Base-by-base conservation (phyloP, 1,284 basidiomycete genomes). In the Gomphus sp. region DNA sequence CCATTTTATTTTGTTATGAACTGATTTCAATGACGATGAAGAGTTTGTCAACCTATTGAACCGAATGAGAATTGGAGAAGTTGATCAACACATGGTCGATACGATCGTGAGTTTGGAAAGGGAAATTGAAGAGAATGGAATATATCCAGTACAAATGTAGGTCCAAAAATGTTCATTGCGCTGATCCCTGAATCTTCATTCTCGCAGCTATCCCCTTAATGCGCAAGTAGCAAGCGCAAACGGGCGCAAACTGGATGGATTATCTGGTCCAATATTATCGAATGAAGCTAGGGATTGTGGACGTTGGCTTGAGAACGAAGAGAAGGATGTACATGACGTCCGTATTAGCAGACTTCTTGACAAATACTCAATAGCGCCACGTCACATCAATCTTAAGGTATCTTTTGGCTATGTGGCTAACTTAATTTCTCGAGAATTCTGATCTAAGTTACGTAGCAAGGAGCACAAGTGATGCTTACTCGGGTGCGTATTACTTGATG, bases 151-250 rank as follows among this genome's bases (percentile, higher is more conserved):
- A 34, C 50, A 52, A n/a, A 52, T 52, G 50, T 52, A 52, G 22
- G 48, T 9, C 1, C 48, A 5, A 50, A 36, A 16, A 36, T 52
- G 10, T 52, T 36, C 31, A 52, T 18, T 31, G 5, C 28, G 28
- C 28, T 31, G 28, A 31, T 5, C 9, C 31, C 9, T 52, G 22
- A 28, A 12, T 2, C 33, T 52, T 14, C 11, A 16, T 36, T 52
- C 25, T 9, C n/a, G 50, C 16, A 52, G 50, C 8, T 52, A 37
- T 52, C 93, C 96, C 8, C 82, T 85, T 2, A 84, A 95, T 55
- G 84, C 92, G 47, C 90, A 98, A 62, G 95, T 98, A 12, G 80
- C 85, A 9, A 63, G 66, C 0, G 76, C 84, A 4, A 89, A 89
- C 68, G 59, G 65, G 16, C 64, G 62, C 0, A 78, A 82, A 5